These are phyloP conservation scores for Trichoderma semiorbis DNA, from an alignment of 2,329 filamentous ascomycete genomes.

Conservation along the genomic window DNA sequence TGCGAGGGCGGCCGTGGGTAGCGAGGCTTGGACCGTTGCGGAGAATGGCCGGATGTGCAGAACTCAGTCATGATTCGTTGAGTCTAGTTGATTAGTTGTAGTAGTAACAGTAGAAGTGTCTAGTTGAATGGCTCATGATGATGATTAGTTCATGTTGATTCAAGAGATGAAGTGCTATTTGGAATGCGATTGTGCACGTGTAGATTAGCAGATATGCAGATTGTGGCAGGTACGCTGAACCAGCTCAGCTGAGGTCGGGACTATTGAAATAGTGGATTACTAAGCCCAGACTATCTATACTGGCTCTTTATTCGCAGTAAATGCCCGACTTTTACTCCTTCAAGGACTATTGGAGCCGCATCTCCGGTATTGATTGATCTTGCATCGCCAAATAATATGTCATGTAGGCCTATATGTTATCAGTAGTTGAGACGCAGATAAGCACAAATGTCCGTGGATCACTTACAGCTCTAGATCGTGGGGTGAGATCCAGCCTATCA, in stretches of 20 bases:
- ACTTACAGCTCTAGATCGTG: neutral
- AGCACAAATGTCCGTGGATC: neutral
- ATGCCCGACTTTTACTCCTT: neutral
- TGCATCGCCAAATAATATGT: neutral
- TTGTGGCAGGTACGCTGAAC: neutral
- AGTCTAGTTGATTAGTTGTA: neutral
- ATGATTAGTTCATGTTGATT: neutral
- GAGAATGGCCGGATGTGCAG: constrained; percentile 26
- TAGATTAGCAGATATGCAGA: neutral
- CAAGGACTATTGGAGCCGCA: neutral
- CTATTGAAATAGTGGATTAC: neutral
- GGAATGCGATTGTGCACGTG: neutral
- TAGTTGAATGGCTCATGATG: neutral
- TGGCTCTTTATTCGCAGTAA: neutral
- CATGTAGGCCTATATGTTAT: no score
- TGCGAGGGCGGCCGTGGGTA: constrained; percentile 48
- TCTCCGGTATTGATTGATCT: neutral
- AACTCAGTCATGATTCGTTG: constrained; percentile 5
- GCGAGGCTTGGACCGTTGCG: constrained; percentile 44
- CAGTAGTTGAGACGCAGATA: neutral
- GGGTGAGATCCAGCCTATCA: neutral
- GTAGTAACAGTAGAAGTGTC: neutral
- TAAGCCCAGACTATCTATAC: neutral
- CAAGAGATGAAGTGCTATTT: neutral
- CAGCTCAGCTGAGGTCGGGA: neutral